phyloP scores from a whole-genome alignment of 2,329 filamentous ascomycete species.

The Diaporthe ampelina region DNA sequence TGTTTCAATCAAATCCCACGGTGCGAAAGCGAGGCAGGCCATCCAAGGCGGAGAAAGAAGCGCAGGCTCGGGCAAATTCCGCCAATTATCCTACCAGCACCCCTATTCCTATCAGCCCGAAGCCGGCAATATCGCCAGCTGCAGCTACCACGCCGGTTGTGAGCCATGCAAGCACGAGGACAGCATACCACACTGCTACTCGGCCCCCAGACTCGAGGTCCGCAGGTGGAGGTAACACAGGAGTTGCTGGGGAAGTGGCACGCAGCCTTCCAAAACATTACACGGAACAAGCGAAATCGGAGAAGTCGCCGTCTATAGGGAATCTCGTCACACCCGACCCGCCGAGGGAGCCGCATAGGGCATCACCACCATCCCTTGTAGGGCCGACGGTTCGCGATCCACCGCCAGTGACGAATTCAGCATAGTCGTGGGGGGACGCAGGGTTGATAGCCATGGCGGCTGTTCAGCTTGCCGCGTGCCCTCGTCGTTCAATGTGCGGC shows the following conservation, averaged over 20 bases:
- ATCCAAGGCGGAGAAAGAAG: conserved; percentile 50
- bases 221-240: conserved; percentile 16
- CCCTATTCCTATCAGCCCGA: conserved; percentile 44
- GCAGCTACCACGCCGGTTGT: conserved; percentile 5
- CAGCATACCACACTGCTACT: conserved; percentile 13
- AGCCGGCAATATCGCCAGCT: conserved; percentile 33
- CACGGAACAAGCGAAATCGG: conserved; percentile 33
- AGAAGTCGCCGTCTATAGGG: conserved; percentile 42
- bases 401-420: conserved; percentile 40
- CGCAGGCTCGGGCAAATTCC: conserved; percentile 45
- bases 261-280: conserved; percentile 24
- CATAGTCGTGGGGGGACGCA: background rate
- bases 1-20: conserved; percentile 42
- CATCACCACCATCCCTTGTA: conserved; percentile 16
- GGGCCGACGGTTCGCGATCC: conserved; percentile 29
- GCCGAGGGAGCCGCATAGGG: conserved; percentile 30
- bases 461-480: too few species aligned
- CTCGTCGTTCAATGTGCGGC: background rate
- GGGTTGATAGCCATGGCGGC: background rate
- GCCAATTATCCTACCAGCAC: conserved; percentile 44
- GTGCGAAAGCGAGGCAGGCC: conserved; percentile 52
- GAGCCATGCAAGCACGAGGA: conserved; percentile 14
- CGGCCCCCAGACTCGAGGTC: conserved; percentile 32
- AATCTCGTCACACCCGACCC: conserved; percentile 42
- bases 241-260: conserved; percentile 23